Evolutionary conservation across 176 grass and related monocot genomes (phyloP).

Genomic region (Oropetium thomaeum): DNA sequence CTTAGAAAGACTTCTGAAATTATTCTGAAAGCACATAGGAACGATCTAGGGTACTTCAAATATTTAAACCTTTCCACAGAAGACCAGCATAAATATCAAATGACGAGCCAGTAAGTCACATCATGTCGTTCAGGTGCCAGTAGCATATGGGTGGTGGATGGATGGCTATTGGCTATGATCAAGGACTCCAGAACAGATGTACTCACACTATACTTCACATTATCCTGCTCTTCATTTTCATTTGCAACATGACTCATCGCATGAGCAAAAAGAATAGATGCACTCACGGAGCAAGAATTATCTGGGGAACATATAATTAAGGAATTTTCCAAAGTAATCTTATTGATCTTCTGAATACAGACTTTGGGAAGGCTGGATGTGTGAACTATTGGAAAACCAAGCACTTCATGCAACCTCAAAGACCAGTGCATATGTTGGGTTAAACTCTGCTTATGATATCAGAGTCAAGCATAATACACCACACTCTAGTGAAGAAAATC

Average conservation of each 20-base stretch:
- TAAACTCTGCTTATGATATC: too few relatives aligned
- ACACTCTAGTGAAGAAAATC: too few relatives aligned
- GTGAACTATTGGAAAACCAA: too few relatives aligned
- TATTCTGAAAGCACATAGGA: background rate
- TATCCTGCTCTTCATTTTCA: background rate
- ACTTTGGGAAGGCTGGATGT: background rate
- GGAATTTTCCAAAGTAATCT: background rate
- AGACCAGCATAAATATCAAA: background rate
- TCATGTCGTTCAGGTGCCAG: background rate
- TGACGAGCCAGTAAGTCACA: too few relatives aligned
- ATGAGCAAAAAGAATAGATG: background rate
- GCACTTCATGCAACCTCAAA: too few relatives aligned
- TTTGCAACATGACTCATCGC: background rate
- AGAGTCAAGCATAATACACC: too few relatives aligned
- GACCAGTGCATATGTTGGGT: too few relatives aligned
- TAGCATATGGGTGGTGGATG: background rate
- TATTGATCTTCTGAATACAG: background rate
- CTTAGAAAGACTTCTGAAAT: background rate
- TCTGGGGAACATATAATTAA: background rate
- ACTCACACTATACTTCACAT: background rate
- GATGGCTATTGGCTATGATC: background rate
- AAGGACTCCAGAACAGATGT: background rate
- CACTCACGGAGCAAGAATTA: background rate
- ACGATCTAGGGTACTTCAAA: background rate
- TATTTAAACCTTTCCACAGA: background rate